Base-by-base conservation (phyloP, 2,329 filamentous ascomycete species). In the Basipetospora chlamydospora region DNA sequence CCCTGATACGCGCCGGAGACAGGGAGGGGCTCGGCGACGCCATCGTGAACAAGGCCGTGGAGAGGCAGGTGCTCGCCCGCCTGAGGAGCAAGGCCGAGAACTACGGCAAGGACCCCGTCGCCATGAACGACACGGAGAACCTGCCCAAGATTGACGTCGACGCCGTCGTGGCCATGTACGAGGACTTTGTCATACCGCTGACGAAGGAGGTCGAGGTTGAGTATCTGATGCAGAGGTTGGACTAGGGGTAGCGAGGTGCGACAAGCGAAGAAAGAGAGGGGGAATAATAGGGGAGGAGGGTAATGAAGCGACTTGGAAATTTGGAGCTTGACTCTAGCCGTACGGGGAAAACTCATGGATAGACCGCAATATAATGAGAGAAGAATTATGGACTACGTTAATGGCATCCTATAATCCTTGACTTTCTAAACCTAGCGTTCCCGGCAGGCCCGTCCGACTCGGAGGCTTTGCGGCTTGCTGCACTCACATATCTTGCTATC, bases 181-280 rank as follows among this genome's bases (percentile, higher is more conserved):
- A 76, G 68, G 73, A 94, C 55, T 83, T 82, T 59, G 87, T 98
- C 42, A 98, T 98, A 47, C 90, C 90, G 1, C 60, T 96, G 55
- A 98, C 90, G n/a, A 98, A 98, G 59, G 80, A 86, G 44, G 88
- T 98, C 28, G 90, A 98, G 65, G 86, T 98, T 8, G 90, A 98
- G 49, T 98, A 98, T 56, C 65, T 98, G 47, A 93, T 98, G 84
- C 85, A 96, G 59, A 73, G 90, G 44, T 63, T 98, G 37, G 73
- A 74, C 37, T 53, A 52, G 44, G 50, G 45, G 28, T 12, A 33
- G 26, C 26, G 32, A 25, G 32, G 13, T 20, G 32, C 3, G 28
- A 18, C 5, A 10, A 18, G 9, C 11, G 5, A 10, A 30, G 16
- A 7, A n/a, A n/a, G n/a, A n/a, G n/a, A n/a, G n/a, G n/a, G n/a